Evolutionary conservation across 1,139 yeast genomes (phyloP).

Genomic region (Eremothecium cymbalariae): DNA sequence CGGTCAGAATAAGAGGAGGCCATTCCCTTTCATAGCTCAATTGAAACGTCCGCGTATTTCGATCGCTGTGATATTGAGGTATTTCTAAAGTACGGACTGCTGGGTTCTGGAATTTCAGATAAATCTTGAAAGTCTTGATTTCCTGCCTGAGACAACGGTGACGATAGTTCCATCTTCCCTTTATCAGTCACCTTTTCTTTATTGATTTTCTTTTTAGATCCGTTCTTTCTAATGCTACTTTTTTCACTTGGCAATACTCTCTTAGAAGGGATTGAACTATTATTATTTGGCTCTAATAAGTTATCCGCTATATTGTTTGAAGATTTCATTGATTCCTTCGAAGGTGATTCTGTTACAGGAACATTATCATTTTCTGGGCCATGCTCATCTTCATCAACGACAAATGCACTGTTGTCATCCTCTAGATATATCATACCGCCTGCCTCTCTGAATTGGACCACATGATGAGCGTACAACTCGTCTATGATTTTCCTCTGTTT

Average conservation of each 20-base stretch:
- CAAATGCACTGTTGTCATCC: conserved; percentile 12
- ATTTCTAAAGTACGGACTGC: conserved; percentile 1
- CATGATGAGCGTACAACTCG: conserved; percentile 19
- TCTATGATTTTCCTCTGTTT: conserved; percentile 19
- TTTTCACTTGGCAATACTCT: no score
- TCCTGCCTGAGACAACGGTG: no score
- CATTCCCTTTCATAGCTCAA: not conserved
- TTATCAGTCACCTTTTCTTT: not conserved
- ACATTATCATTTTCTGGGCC: no score
- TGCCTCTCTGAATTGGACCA: conserved; percentile 16
- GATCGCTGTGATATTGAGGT: not conserved
- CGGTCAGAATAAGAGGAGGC: no score
- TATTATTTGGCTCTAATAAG: no score
- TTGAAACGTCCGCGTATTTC: not conserved
- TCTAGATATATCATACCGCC: conserved; percentile 24
- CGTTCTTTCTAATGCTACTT: no score
- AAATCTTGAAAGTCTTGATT: no score
- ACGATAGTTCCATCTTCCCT: no score
- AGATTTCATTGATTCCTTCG: no score
- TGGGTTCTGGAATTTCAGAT: not conserved
- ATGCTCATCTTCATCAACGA: conserved; percentile 11
- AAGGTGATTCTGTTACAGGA: no score
- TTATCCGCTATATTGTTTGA: no score
- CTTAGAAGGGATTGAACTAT: no score
- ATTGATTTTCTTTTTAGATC: not conserved